These are phyloP conservation scores for Fraxinus greggii DNA, from an alignment of 305 asterid species.

Conservation along the genomic window DNA sequence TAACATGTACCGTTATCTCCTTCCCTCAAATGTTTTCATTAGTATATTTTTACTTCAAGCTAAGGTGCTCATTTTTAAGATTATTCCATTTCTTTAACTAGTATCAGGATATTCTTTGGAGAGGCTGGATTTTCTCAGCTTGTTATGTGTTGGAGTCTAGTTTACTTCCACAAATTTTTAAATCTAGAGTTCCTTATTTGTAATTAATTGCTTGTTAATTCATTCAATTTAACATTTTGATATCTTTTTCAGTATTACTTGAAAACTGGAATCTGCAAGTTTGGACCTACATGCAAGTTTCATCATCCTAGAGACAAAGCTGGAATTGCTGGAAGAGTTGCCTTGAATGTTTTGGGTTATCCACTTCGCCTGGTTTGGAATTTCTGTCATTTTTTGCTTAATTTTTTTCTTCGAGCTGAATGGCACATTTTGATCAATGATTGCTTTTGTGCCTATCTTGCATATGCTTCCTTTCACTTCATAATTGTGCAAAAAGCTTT, in stretches of 20 bases:
- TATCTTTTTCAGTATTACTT: conserved; percentile 64
- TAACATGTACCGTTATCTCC: not conserved
- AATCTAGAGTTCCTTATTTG: not conserved
- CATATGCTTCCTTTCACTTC: conserved; percentile 6
- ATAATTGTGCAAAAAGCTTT: not conserved
- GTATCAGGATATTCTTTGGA: not conserved
- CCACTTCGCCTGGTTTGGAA: conserved; percentile 85
- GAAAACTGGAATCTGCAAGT: conserved; percentile 97
- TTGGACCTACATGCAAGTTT: conserved; percentile 94
- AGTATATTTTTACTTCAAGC: not conserved
- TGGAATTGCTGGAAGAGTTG: conserved; percentile 83
- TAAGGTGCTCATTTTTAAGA: not conserved
- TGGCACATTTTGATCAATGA: conserved; percentile 2
- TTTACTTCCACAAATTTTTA: not conserved
- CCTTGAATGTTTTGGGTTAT: conserved; percentile 83
- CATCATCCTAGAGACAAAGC: conserved; percentile 97
- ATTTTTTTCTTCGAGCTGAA: conserved; percentile 12
- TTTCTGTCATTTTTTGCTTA: conserved; percentile 14
- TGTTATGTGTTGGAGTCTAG: not conserved
- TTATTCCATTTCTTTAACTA: not conserved
- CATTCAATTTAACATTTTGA: conserved; percentile 23
- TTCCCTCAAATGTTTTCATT: not conserved
- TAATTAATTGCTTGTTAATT: conserved; percentile 16
- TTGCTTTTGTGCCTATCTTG: not conserved
- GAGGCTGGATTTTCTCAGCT: not conserved